phyloP scores from a whole-genome alignment of 495 filamentous ascomycete species.

The Xylaria cubensis region DNA sequence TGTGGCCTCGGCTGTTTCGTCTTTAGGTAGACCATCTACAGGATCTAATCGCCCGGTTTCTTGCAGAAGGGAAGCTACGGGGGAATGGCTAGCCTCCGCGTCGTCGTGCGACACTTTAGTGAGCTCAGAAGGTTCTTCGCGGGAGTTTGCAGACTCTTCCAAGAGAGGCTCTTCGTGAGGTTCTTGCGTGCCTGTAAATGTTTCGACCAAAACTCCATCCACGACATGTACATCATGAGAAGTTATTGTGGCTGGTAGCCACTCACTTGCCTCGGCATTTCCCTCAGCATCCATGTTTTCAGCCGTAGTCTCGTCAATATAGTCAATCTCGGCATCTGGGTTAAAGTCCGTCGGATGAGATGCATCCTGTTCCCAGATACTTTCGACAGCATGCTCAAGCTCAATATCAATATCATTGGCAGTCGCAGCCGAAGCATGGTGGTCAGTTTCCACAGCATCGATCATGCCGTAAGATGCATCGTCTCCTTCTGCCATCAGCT shows the following conservation, averaged over 20 bases:
- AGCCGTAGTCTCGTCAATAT: slow-evolving; percentile 29
- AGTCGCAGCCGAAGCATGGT: slow-evolving; percentile 29
- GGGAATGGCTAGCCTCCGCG: background rate
- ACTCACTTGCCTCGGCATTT: slow-evolving; percentile 37
- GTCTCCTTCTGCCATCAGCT: slow-evolving; percentile 57
- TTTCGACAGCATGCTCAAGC: slow-evolving; percentile 33
- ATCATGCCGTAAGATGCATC: slow-evolving; percentile 47
- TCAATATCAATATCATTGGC: slow-evolving; percentile 41
- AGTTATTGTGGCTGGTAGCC: slow-evolving; percentile 15
- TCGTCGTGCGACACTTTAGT: slow-evolving; percentile 3
- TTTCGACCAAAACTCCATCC: background rate
- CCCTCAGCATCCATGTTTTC: slow-evolving; percentile 31
- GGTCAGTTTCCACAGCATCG: slow-evolving; percentile 48
- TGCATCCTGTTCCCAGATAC: slow-evolving; percentile 35
- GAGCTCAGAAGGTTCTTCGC: background rate
- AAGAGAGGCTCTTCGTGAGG: background rate
- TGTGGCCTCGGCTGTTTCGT: background rate
- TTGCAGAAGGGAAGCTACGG: background rate
- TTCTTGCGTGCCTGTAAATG: background rate
- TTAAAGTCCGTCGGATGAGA: slow-evolving; percentile 35
- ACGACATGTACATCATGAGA: background rate
- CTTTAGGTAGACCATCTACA: slow-evolving; percentile 4
- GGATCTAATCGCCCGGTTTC: background rate
- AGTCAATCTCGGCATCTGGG: slow-evolving; percentile 40
- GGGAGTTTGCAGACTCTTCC: background rate